These are phyloP conservation scores for Cordia subcordata DNA, from an alignment of 257 asterid species.

Conservation along the genomic window DNA sequence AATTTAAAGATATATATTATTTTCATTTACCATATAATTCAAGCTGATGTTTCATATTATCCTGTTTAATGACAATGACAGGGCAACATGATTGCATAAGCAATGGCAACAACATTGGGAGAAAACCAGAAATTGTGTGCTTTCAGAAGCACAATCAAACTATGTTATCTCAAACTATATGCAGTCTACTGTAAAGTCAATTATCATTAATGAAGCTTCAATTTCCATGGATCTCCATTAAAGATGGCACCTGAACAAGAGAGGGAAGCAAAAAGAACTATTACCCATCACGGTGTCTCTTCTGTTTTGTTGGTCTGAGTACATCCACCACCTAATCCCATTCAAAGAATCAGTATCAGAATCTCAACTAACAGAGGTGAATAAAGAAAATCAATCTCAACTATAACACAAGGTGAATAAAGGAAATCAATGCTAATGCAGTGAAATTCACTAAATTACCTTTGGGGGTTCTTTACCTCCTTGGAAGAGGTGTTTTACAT, in stretches of 20 bases:
- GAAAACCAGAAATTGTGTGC: too few species aligned
- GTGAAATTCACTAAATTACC: slow-evolving; percentile 35
- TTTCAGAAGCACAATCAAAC: too few species aligned
- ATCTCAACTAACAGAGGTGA: not conserved
- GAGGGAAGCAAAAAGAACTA: not conserved
- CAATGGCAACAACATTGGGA: too few species aligned
- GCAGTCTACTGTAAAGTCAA: too few species aligned
- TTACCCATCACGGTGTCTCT: slow-evolving; percentile 93
- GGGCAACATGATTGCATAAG: not conserved
- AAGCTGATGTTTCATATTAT: too few species aligned
- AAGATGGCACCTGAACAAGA: not conserved
- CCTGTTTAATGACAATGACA: not conserved
- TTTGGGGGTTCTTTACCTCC: slow-evolving; percentile 78
- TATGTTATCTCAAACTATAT: too few species aligned
- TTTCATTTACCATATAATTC: too few species aligned
- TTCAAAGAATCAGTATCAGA: not conserved
- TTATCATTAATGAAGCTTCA: too few species aligned
- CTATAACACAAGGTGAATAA: not conserved
- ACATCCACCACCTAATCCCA: slow-evolving; percentile 68
- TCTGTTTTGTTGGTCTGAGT: slow-evolving; percentile 65
- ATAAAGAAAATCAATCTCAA: not conserved
- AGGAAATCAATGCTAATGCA: not conserved
- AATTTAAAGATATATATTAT: not conserved
- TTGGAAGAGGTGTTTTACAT: slow-evolving; percentile 78
- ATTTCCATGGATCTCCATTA: not conserved